phyloP scores from a whole-genome alignment of 2,329 filamentous ascomycete species.

The Dothidotthia symphoricarpi region DNA sequence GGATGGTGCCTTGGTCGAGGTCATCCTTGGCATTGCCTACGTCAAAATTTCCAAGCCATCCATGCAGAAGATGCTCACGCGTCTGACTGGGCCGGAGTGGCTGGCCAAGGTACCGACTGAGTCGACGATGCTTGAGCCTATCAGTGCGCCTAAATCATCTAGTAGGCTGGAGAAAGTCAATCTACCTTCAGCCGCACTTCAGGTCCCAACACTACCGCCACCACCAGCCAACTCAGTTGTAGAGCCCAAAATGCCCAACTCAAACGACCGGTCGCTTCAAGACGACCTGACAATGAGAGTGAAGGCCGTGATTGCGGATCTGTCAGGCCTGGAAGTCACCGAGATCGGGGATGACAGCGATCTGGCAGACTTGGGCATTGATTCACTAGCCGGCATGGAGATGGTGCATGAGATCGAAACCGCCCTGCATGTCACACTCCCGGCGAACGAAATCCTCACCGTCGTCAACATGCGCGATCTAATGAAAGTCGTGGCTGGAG shows the following conservation, averaged over 20 bases:
- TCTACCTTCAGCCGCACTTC: too few species aligned
- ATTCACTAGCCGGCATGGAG: conserved; percentile 42
- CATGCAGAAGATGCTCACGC: conserved; percentile 13
- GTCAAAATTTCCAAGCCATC: conserved; percentile 19
- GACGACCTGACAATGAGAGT: conserved; percentile 3
- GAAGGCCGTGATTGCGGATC: conserved; percentile 6
- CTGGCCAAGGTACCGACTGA: neutral
- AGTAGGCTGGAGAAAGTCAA: too few species aligned
- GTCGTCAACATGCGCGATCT: conserved; percentile 7
- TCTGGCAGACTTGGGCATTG: conserved; percentile 40
- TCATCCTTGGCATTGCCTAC: conserved; percentile 37
- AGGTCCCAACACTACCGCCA: too few species aligned
- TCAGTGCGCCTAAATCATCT: too few species aligned
- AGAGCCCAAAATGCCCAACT: neutral
- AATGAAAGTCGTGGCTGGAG: conserved; percentile 1
- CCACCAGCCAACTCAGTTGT: neutral
- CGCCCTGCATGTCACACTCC: conserved; percentile 9
- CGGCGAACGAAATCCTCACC: conserved; percentile 3
- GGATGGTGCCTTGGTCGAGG: conserved; percentile 23
- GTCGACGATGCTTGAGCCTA: neutral
- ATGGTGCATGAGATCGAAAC: conserved; percentile 30
- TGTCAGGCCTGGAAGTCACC: conserved; percentile 15
- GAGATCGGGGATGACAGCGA: conserved; percentile 19
- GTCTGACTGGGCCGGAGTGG: neutral
- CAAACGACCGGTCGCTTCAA: neutral